Base-by-base conservation (phyloP, 768 basidiomycete species). In the Lactifluus pinguis region DNA sequence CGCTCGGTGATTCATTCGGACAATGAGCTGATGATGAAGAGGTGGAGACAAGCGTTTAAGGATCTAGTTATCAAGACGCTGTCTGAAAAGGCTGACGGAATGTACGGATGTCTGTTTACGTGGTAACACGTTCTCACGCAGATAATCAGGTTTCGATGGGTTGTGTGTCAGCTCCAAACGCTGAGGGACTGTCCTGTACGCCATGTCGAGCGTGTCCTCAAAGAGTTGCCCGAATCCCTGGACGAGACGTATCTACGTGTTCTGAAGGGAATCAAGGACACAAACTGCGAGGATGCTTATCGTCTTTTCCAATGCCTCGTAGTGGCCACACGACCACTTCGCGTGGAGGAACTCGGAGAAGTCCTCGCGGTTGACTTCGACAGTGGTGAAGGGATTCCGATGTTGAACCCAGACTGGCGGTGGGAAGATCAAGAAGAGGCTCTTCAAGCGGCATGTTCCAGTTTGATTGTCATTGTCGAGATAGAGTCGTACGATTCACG, bases 11-110 rank as follows among this genome's bases (percentile, higher is more conserved):
- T 45, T 45, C 8, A 45, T 13, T 45, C 44, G 2, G 19, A 45
- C 8, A 4, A 94, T 71, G 1, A 45, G 19, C 44, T 9, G 9
- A n/a, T 21, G 44, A 45, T 45, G 44, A 45, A 8, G 19, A 45
- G 19, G n/a, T 45, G 44, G 44, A 19, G 44, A 45, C 44, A 45
- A n/a, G 44, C 21, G 1, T 3, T 45, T 8, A 45, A 45, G 19
- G 44, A 45, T n/a, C 10, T 45, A 8, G 44, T 45, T 7, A 45
- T 45, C 44, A 45, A 45, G n/a, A 9, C 44, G 19, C 44, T 45
- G 7, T 45, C 44, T 1, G n/a, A 45, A 19, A 45, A 13, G 10
- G 44, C 44, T 10, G 44, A 45, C n/a, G 44, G 44, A 45, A 45
- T 45, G 44, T 45, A 45, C 2, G 19, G n/a, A 6, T 45, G 9